Evolutionary conservation across 257 asterid genomes (phyloP), one percentile per base, ranked within the genome.

Genomic region (Lantana camara): DNA sequence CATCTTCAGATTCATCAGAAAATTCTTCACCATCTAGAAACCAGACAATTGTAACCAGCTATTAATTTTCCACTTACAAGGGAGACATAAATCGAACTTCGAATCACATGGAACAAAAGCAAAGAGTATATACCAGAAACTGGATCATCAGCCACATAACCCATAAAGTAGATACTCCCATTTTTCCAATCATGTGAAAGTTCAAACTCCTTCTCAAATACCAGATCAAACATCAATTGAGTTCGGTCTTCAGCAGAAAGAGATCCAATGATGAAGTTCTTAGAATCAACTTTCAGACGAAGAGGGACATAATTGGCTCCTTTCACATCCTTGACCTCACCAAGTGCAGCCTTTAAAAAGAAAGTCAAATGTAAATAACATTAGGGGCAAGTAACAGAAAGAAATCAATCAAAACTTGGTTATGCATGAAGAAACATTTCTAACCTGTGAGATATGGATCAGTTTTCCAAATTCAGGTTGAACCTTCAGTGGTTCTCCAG

Each of bases 391-490:
- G 11, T 14, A 41, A 63, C 7, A 47, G 42, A 42, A 34, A 5
- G 30, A 0, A 17, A 35, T 17, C 1, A 59, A 54, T 14, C 1
- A 1, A 60, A 63, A 27, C 1, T 21, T 3, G 0, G 2, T 1
- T 22, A 40, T 4, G 9, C 10, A 13, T 9, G 24, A 8, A 14
- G 40, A 5, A 34, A 29, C 5, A 8, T 21, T n/a, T 14, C 70
- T 14, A 1, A 89, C 97, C 87, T 90, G 96, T 40, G 97, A 90
- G 55, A 90, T 53, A 60, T 90, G 96, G 56, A 87, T 77, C 65
- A 85, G 53, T 37, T 53, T 66, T 61, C 60, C 80, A 0, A 7
- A 0, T 7, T 79, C 80, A 13, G 95, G 92, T 13, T 7, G 20
- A 34, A 85, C 82, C 73, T 67, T 80, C 0, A 79, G 77, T 3